Evolutionary conservation across 176 grass and related monocot genomes (phyloP).

Genomic region (Stipa capillata): DNA sequence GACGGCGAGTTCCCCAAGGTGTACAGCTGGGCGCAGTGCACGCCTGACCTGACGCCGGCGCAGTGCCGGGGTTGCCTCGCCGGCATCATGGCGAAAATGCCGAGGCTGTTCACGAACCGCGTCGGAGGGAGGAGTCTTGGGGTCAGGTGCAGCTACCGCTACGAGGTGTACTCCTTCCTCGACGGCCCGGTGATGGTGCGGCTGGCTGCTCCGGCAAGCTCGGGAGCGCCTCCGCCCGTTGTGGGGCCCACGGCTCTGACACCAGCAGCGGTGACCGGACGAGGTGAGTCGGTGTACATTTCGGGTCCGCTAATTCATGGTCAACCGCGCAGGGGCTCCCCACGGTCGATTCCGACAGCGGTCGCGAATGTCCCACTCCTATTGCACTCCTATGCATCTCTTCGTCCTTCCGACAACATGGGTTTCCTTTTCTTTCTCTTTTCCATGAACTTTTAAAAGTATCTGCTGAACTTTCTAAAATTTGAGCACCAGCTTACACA

Average conservation of each 20-base stretch:
- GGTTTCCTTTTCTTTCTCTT: too few relatives aligned
- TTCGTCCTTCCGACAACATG: too few relatives aligned
- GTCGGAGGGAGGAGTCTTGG: constrained; percentile 19
- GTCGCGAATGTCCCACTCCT: too few relatives aligned
- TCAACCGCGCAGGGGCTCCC: too few relatives aligned
- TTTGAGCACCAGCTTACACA: too few relatives aligned
- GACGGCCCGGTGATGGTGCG: neutral
- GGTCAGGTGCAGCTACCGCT: constrained; percentile 38
- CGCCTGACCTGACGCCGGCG: constrained; percentile 23
- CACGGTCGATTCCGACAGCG: too few relatives aligned
- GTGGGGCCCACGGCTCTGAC: neutral
- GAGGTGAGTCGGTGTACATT: constrained; percentile 3
- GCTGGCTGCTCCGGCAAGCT: neutral
- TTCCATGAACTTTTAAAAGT: too few relatives aligned
- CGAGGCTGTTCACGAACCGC: neutral
- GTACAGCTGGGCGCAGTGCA: constrained; percentile 56
- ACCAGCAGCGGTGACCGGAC: neutral
- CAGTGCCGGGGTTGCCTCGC: constrained; percentile 32
- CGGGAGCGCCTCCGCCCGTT: neutral
- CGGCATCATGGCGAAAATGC: neutral
- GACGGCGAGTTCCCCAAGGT: neutral
- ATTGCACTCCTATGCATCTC: too few relatives aligned
- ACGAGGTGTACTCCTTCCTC: constrained; percentile 29
- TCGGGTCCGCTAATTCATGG: too few relatives aligned
- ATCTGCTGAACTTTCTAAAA: too few relatives aligned